These are phyloP conservation scores for Gastrodia elata DNA, from an alignment of 106 monocot species.

Conservation along the genomic window DNA sequence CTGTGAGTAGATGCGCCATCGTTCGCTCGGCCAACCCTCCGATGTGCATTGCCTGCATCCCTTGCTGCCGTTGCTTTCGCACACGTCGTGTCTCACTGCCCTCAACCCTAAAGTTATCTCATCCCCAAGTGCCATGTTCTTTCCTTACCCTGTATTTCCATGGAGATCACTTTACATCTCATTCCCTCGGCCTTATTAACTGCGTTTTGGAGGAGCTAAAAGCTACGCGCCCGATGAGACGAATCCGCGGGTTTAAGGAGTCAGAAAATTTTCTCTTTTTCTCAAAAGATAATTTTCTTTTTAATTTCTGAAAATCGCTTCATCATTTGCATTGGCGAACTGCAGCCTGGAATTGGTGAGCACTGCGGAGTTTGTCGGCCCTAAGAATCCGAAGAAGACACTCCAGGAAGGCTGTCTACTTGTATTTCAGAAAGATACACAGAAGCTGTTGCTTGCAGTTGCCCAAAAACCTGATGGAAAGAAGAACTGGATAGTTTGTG, in stretches of 20 bases:
- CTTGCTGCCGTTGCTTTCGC: slow-evolving; percentile 18
- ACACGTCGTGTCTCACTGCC: slow-evolving; percentile 1
- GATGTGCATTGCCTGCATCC: slow-evolving; percentile 10
- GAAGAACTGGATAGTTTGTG: slow-evolving; percentile 96
- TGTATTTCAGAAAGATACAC: slow-evolving; percentile 88
- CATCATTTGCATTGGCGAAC: not conserved
- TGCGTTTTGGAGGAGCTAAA: slow-evolving; percentile 53
- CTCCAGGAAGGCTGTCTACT: slow-evolving; percentile 80
- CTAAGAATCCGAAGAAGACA: slow-evolving; percentile 39
- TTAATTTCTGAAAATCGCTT: not conserved
- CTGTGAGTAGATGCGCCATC: slow-evolving; percentile 19
- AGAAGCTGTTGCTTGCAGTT: slow-evolving; percentile 74
- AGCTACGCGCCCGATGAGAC: slow-evolving; percentile 19
- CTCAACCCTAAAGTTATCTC: not conserved
- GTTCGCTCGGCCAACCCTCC: slow-evolving; percentile 13
- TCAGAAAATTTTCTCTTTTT: slow-evolving; percentile 9
- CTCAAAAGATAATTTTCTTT: not conserved
- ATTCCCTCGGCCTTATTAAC: slow-evolving; percentile 36
- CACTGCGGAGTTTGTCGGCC: slow-evolving; percentile 48
- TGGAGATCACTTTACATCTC: slow-evolving; percentile 4
- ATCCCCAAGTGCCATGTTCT: not conserved
- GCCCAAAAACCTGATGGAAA: slow-evolving; percentile 90
- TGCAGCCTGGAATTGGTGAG: slow-evolving; percentile 47
- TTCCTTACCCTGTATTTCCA: slow-evolving; percentile 4
- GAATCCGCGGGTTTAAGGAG: slow-evolving; percentile 28